A percentile compares a stretch with the other conserved stretches of the same genome.
Evolutionary conservation across 441 rosid species (phyloP).

Genomic region (Raphanus hybrid): DNA sequence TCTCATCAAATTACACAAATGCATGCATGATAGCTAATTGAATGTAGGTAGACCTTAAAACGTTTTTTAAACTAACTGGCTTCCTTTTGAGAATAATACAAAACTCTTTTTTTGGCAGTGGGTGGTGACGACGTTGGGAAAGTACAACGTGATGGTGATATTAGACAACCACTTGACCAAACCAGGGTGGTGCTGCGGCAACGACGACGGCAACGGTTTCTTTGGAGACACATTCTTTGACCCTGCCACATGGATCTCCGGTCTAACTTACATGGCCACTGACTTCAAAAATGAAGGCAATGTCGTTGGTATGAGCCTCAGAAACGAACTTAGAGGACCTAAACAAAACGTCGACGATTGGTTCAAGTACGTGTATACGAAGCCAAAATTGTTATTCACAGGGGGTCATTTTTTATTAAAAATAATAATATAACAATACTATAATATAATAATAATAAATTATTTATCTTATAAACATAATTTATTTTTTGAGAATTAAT

Average conservation of each 20-base stretch:
- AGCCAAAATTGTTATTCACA: slow-evolving; percentile 1
- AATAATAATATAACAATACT: not conserved
- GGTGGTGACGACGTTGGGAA: slow-evolving; percentile 68
- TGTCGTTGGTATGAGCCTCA: slow-evolving; percentile 82
- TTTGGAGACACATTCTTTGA: slow-evolving; percentile 83
- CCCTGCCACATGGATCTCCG: slow-evolving; percentile 71
- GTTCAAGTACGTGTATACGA: slow-evolving; percentile 65
- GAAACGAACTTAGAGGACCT: slow-evolving; percentile 90
- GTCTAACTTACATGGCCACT: slow-evolving; percentile 65
- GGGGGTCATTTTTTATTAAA: not conserved
- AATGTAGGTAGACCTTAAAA: not conserved
- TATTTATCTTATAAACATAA: not conserved
- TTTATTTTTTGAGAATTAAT: too few relatives aligned
- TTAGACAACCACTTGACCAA: slow-evolving; percentile 87
- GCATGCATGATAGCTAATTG: not conserved
- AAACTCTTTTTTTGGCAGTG: slow-evolving; percentile 41
- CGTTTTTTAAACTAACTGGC: not conserved
- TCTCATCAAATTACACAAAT: not conserved
- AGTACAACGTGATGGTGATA: slow-evolving; percentile 72
- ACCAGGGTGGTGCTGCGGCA: slow-evolving; percentile 92
- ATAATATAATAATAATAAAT: too few relatives aligned
- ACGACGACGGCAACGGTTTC: slow-evolving; percentile 80
- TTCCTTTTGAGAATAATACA: not conserved
- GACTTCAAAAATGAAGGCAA: slow-evolving; percentile 54
- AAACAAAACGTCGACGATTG: slow-evolving; percentile 76